Evolutionary conservation across 768 basidiomycete genomes (phyloP).

Genomic region (Nidula microcarpa): DNA sequence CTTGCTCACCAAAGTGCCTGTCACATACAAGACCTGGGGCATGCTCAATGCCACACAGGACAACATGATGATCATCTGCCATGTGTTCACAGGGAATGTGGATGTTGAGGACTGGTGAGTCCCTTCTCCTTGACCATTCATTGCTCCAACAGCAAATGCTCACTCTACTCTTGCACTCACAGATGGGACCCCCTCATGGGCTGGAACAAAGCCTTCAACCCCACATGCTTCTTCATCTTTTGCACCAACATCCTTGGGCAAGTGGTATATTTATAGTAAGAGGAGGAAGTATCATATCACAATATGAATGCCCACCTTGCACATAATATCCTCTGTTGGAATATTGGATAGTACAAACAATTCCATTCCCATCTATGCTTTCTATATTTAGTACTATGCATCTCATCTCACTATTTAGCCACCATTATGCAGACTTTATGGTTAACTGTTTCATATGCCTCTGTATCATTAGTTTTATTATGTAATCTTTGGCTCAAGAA

Average conservation of each 20-base stretch:
- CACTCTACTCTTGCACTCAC: not conserved
- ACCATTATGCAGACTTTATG: no score
- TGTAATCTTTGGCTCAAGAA: no score
- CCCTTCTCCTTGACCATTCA: not conserved
- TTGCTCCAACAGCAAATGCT: not conserved
- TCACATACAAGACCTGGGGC: slow-evolving; percentile 98
- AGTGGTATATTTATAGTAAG: no score
- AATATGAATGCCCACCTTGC: no score
- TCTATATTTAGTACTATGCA: no score
- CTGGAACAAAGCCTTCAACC: slow-evolving; percentile 85
- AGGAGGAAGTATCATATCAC: no score
- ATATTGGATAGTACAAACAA: no score
- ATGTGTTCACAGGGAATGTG: slow-evolving; percentile 94
- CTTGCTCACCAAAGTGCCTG: slow-evolving; percentile 66
- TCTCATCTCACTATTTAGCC: no score
- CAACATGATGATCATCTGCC: slow-evolving; percentile 98
- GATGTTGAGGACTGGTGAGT: slow-evolving; percentile 97
- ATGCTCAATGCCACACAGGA: slow-evolving; percentile 68
- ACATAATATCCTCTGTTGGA: no score
- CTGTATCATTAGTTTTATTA: no score
- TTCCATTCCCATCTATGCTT: no score
- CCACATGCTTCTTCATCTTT: slow-evolving; percentile 84
- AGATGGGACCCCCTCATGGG: slow-evolving; percentile 99
- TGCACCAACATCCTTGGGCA: slow-evolving; percentile 93
- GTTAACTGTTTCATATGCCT: no score